Conservation (phyloP, 495 filamentous ascomycete species). For the Neurospora sp. region DNA sequence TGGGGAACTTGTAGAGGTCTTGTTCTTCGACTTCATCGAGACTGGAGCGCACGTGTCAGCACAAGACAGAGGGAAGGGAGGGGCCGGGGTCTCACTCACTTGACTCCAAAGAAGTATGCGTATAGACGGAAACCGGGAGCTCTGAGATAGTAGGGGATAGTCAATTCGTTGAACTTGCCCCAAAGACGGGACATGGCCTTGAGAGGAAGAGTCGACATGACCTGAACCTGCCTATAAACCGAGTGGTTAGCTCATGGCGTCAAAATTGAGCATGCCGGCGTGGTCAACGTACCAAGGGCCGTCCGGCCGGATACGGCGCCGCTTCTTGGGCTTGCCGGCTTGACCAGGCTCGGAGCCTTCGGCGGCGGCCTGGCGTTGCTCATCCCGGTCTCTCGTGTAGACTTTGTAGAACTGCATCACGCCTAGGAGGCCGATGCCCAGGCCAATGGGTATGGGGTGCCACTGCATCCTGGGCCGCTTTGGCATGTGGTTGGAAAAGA, state of each 20-base stretch:
- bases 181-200: slow-evolving; percentile 90
- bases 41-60: slow-evolving; percentile 22
- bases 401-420: slow-evolving; percentile 75
- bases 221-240: slow-evolving; percentile 67
- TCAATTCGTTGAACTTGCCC: slow-evolving; percentile 91
- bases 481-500: slow-evolving; percentile 24
- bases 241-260: slow-evolving; percentile 6
- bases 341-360: slow-evolving; percentile 27
- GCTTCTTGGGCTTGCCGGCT: slow-evolving; percentile 44
- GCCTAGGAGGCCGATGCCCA: slow-evolving; percentile 83
- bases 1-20: slow-evolving; percentile 81
- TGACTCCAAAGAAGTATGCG: slow-evolving; percentile 84
- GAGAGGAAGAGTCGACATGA: slow-evolving; percentile 91
- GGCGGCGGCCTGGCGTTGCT: slow-evolving; percentile 45
- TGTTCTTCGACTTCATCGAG: slow-evolving; percentile 78
- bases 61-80: not conserved
- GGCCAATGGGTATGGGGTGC: slow-evolving; percentile 88
- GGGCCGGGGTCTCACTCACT: slow-evolving; percentile 33
- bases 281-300: slow-evolving; percentile 64
- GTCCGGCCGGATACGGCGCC: slow-evolving; percentile 64
- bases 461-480: slow-evolving; percentile 56
- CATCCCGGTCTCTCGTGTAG: slow-evolving; percentile 32
- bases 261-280: not conserved
- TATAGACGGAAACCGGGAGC: slow-evolving; percentile 95
- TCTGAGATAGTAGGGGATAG: slow-evolving; percentile 82